These are phyloP conservation scores for Solanum chmielewskii DNA, from an alignment of 257 asterid genomes.

Conservation along the genomic window DNA sequence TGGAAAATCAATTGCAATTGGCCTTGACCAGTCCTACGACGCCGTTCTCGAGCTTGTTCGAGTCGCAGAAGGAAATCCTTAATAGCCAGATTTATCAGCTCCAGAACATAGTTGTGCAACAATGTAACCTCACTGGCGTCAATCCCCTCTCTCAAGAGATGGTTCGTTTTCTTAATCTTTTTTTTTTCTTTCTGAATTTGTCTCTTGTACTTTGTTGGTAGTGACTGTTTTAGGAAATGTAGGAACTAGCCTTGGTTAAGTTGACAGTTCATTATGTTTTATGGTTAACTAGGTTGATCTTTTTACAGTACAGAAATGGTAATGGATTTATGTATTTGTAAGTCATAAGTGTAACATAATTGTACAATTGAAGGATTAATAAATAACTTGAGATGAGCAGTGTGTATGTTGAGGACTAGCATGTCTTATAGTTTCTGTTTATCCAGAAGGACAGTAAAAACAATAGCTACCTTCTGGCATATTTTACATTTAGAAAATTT, in stretches of 20 bases:
- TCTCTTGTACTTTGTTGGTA: background rate
- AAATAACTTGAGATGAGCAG: background rate
- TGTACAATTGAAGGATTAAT: background rate
- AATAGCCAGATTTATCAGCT: conserved; percentile 66
- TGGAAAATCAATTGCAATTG: conserved; percentile 35
- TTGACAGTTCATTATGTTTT: background rate
- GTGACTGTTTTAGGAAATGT: background rate
- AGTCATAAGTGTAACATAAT: background rate
- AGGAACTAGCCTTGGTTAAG: background rate
- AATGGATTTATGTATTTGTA: background rate
- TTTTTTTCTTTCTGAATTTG: background rate
- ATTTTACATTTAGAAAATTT: background rate
- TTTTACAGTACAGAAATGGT: background rate
- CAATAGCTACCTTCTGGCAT: background rate
- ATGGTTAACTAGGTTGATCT: background rate
- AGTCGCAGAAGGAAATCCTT: conserved; percentile 52
- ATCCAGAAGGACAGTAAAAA: background rate
- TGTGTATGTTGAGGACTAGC: background rate
- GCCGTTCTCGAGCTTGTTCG: conserved; percentile 45
- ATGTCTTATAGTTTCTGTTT: background rate
- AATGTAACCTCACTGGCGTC: conserved; percentile 88
- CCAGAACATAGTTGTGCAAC: conserved; percentile 52
- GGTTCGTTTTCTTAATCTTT: conserved; percentile 27
- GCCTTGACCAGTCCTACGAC: conserved; percentile 22
- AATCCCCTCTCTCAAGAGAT: conserved; percentile 98